These are phyloP conservation scores for Phytophthora boehmeriae DNA, from an alignment of 352 stramenopile species.

Conservation along the genomic window DNA sequence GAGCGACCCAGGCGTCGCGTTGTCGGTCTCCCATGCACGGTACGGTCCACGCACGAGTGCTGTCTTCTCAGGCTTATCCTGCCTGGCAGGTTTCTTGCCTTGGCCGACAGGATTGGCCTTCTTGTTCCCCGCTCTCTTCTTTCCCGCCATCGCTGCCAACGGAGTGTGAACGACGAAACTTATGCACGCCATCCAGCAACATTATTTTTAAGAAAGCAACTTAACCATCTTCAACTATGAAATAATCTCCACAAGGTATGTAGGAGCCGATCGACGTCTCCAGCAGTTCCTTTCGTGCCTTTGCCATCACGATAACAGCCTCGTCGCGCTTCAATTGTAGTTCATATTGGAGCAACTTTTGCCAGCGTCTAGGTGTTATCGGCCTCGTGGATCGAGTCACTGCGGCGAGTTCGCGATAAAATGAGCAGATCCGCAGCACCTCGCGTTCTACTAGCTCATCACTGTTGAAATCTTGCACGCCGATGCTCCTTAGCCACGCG, in stretches of 20 bases:
- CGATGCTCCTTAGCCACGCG: constrained; percentile 28
- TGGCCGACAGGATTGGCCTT: too few relatives aligned
- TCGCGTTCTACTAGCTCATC: constrained; percentile 26
- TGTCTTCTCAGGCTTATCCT: too few relatives aligned
- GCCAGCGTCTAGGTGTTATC: too few relatives aligned
- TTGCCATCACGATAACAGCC: constrained; percentile 40
- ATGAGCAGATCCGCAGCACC: constrained; percentile 28
- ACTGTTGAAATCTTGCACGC: constrained; percentile 10
- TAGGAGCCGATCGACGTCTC: constrained; percentile 48
- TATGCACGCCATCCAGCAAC: too few relatives aligned
- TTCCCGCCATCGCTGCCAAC: too few relatives aligned
- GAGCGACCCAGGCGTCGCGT: constrained; percentile 8
- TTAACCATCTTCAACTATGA: too few relatives aligned
- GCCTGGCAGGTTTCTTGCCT: too few relatives aligned
- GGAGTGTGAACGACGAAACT: too few relatives aligned
- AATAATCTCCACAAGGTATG: constrained; percentile 30
- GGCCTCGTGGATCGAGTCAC: too few relatives aligned
- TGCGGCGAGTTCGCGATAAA: constrained; percentile 25
- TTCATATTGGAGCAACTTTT: constrained; percentile 44
- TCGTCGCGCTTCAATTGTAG: constrained; percentile 45
- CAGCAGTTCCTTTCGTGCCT: constrained; percentile 44
- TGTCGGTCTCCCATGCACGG: constrained; percentile 22
- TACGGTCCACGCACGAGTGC: too few relatives aligned
- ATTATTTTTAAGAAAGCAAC: too few relatives aligned
- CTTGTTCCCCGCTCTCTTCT: too few relatives aligned